phyloP scores from a whole-genome alignment of 108 stramenopile species.

The Cyclotella kingstonii region DNA sequence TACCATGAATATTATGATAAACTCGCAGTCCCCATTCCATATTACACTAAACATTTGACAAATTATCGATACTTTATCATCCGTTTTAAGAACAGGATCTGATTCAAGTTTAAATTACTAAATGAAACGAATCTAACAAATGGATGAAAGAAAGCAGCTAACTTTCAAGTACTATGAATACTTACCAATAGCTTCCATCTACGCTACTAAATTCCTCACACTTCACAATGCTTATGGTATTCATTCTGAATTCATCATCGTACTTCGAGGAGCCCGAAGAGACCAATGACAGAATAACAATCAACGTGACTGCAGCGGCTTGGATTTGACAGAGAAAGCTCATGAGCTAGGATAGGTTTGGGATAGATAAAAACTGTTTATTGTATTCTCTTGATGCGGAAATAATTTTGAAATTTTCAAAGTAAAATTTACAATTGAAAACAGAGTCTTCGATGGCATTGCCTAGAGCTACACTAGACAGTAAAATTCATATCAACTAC shows the following conservation, averaged over 20 bases:
- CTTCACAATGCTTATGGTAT: conserved; percentile 20
- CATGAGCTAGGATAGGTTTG: too few species aligned
- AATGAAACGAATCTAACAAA: background rate
- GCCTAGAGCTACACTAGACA: too few species aligned
- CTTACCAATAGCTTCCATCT: conserved; percentile 29
- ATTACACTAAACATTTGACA: background rate
- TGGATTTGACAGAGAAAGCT: too few species aligned
- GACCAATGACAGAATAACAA: background rate
- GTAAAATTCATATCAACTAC: too few species aligned
- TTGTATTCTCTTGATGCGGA: too few species aligned
- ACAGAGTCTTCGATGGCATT: too few species aligned
- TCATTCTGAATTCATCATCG: conserved; percentile 13
- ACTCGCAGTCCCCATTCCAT: background rate
- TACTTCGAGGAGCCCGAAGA: background rate
- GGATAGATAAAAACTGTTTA: too few species aligned
- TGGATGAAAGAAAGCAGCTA: background rate
- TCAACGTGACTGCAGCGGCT: background rate
- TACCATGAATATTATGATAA: background rate
- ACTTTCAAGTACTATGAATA: background rate
- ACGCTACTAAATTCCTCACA: conserved; percentile 24
- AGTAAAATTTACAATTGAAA: too few species aligned
- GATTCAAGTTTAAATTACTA: background rate
- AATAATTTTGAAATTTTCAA: too few species aligned
- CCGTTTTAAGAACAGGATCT: background rate
- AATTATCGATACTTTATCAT: background rate